phyloP scores from a whole-genome alignment of 257 asterid genomes.

The Jaltomata sinuosa region DNA sequence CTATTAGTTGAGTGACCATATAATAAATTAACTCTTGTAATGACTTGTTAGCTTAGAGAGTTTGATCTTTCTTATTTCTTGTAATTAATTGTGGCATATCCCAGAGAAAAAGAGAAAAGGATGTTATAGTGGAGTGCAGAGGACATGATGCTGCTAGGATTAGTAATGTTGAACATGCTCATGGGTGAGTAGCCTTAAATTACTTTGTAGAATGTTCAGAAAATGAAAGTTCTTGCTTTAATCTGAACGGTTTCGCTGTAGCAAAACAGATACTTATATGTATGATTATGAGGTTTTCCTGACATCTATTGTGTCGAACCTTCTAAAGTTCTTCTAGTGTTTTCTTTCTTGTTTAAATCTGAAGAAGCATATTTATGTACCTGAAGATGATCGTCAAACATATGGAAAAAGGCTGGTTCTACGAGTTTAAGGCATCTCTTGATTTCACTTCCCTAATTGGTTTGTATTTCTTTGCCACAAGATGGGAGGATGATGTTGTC shows the following conservation, averaged over 20 bases:
- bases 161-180: slow-evolving; percentile 72
- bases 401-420: not conserved
- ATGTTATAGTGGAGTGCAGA: slow-evolving; percentile 81
- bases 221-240: not conserved
- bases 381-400: not conserved
- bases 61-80: not conserved
- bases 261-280: not conserved
- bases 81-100: not conserved
- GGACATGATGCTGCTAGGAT: slow-evolving; percentile 98
- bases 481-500: slow-evolving; percentile 91
- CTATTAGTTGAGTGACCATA: too few relatives aligned
- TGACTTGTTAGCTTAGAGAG: not conserved
- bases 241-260: not conserved
- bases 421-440: not conserved
- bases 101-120: slow-evolving; percentile 60
- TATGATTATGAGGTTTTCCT: not conserved
- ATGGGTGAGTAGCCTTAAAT: slow-evolving; percentile 43
- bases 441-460: not conserved
- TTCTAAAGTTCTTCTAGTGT: not conserved
- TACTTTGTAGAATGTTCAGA: not conserved
- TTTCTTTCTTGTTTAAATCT: not conserved
- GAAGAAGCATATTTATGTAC: not conserved
- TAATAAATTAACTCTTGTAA: too few relatives aligned
- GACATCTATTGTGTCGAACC: not conserved
- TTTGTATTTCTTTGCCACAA: slow-evolving; percentile 17